Percentiles rank a stretch among this genome's conserved stretches.
phyloP scores from a whole-genome alignment of 2,329 filamentous ascomycete genomes.

The Clarireedia monteithiana region DNA sequence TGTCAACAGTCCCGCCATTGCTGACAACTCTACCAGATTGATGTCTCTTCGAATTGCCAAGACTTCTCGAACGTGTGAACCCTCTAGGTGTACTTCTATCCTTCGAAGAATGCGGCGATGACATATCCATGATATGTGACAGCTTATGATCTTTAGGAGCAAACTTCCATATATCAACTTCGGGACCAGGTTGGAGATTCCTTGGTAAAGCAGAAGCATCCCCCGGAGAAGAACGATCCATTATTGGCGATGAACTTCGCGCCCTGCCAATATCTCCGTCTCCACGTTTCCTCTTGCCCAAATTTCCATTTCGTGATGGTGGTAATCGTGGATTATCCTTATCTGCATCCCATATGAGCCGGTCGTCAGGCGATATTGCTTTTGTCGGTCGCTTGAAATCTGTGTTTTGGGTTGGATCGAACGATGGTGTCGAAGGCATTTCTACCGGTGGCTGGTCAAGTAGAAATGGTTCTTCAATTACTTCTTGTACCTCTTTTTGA shows the following conservation, averaged over 20 bases:
- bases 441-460: background rate
- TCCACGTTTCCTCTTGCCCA: conserved; percentile 8
- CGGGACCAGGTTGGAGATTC: conserved; percentile 64
- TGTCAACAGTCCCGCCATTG: conserved; percentile 26
- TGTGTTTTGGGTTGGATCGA: conserved; percentile 23
- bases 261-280: conserved; percentile 31
- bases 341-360: conserved; percentile 50
- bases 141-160: conserved; percentile 43
- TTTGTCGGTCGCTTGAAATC: conserved; percentile 32
- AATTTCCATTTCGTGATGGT: conserved; percentile 38
- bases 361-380: conserved; percentile 51
- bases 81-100: conserved; percentile 24
- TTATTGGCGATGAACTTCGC: conserved; percentile 64
- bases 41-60: conserved; percentile 46
- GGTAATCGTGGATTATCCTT: conserved; percentile 35
- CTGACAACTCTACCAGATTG: conserved; percentile 52
- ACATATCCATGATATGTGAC: conserved; percentile 60
- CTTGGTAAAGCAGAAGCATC: conserved; percentile 31
- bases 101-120: conserved; percentile 55
- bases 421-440: conserved; percentile 41
- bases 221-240: conserved; percentile 27
- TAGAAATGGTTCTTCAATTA: background rate
- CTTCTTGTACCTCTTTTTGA: background rate
- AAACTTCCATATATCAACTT: conserved; percentile 71
- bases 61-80: conserved; percentile 4